phyloP scores from a whole-genome alignment of 2,329 filamentous ascomycete species.

The Sordariomycetes sp. region DNA sequence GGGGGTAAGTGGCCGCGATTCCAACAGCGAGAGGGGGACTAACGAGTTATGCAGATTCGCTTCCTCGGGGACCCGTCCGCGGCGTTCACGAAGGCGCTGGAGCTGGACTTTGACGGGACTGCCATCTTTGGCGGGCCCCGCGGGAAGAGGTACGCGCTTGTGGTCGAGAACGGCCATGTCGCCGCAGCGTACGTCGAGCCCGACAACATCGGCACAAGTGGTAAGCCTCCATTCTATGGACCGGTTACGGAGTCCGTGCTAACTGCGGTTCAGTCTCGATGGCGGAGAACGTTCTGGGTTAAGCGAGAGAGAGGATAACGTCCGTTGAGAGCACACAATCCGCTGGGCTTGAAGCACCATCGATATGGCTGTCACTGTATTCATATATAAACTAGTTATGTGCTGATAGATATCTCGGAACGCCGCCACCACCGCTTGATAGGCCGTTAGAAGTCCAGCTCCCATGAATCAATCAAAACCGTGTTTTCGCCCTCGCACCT shows the following conservation, averaged over 20 bases:
- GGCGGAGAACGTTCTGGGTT: slow-evolving; percentile 38
- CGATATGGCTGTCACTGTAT: background rate
- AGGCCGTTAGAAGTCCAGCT: background rate
- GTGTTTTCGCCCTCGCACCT: background rate
- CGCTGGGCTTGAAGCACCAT: background rate
- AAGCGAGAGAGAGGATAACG: slow-evolving; percentile 2
- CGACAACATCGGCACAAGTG: slow-evolving; percentile 73
- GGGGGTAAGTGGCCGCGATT: slow-evolving; percentile 49
- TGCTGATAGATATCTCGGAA: background rate
- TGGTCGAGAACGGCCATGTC: slow-evolving; percentile 77
- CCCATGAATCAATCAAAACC: background rate
- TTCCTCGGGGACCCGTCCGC: slow-evolving; percentile 78
- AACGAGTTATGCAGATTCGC: slow-evolving; percentile 51
- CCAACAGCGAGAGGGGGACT: background rate
- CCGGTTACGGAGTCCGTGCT: background rate
- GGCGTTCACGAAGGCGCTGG: slow-evolving; percentile 72
- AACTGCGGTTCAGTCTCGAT: slow-evolving; percentile 28
- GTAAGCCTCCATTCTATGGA: slow-evolving; percentile 31
- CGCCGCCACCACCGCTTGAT: background rate
- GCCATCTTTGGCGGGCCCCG: slow-evolving; percentile 73
- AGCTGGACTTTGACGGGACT: slow-evolving; percentile 69
- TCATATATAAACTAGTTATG: background rate
- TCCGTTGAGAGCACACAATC: background rate
- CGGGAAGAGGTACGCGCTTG: slow-evolving; percentile 79
- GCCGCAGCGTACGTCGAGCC: slow-evolving; percentile 74